Conservation (phyloP, 2,329 filamentous ascomycete genomes). For the Xylaria multiplex region DNA sequence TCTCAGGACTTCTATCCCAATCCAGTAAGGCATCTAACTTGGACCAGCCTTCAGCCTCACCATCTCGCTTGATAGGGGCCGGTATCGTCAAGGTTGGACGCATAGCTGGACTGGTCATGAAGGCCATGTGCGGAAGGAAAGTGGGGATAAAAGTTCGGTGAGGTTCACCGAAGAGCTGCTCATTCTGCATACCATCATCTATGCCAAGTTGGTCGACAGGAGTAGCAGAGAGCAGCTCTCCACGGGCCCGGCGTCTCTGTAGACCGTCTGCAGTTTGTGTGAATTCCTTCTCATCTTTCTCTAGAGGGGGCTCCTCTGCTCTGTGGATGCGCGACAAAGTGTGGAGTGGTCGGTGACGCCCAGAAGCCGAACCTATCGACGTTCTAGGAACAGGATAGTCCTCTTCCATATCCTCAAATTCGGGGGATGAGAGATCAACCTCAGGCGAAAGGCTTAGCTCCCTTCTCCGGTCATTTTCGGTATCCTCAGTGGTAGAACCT, state of each 20-base stretch:
- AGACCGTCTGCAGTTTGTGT: constrained; percentile 92
- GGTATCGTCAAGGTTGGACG: constrained; percentile 58
- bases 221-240: constrained; percentile 53
- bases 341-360: constrained; percentile 49
- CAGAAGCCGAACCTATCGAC: constrained; percentile 66
- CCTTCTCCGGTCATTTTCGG: constrained; percentile 70
- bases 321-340: constrained; percentile 69
- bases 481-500: constrained; percentile 76
- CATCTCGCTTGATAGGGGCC: constrained; percentile 51
- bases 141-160: constrained; percentile 48
- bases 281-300: constrained; percentile 96
- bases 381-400: constrained; percentile 68
- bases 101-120: constrained; percentile 67
- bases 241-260: constrained; percentile 70
- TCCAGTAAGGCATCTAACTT: constrained; percentile 60
- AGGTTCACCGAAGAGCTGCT: constrained; percentile 63
- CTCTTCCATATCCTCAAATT: constrained; percentile 80
- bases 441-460: constrained; percentile 91
- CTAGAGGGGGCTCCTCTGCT: constrained; percentile 86
- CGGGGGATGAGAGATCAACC: constrained; percentile 86
- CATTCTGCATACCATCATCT: constrained; percentile 60
- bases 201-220: constrained; percentile 51
- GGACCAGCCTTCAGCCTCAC: constrained; percentile 56
- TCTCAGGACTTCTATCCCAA: constrained; percentile 82
- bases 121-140: constrained; percentile 52